These are phyloP conservation scores for Lipomyces spencermartinsiae DNA, from an alignment of 805 yeast genomes.

Conservation along the genomic window DNA sequence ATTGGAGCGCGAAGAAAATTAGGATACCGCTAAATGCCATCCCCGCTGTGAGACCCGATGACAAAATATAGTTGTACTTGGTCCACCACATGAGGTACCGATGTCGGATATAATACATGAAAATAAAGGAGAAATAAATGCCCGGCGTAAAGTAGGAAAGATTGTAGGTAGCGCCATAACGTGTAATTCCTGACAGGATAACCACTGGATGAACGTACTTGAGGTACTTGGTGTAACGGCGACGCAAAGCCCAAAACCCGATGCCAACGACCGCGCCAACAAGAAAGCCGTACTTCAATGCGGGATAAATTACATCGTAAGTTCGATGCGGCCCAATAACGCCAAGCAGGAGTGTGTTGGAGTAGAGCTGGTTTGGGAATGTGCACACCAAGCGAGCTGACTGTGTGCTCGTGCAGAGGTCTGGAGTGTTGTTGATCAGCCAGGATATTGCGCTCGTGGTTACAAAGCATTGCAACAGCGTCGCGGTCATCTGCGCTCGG, in stretches of 20 bases:
- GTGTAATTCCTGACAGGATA: slow-evolving; percentile 51
- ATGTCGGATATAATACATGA: slow-evolving; percentile 20
- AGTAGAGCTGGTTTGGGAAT: slow-evolving; percentile 54
- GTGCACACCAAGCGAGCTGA: slow-evolving; percentile 56
- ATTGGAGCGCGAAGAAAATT: slow-evolving; percentile 59
- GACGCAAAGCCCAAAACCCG: slow-evolving; percentile 49
- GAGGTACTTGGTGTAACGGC: slow-evolving; percentile 48
- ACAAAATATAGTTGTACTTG: slow-evolving; percentile 56
- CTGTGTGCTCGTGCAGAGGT: slow-evolving; percentile 54
- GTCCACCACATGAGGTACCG: slow-evolving; percentile 32
- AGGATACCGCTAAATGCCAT: slow-evolving; percentile 68
- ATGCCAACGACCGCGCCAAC: slow-evolving; percentile 59
- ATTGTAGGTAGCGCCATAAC: slow-evolving; percentile 25
- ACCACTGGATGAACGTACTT: slow-evolving; percentile 68
- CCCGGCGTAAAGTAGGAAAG: slow-evolving; percentile 29
- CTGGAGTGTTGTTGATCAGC: slow-evolving; percentile 40
- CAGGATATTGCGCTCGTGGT: slow-evolving; percentile 50
- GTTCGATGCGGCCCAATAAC: slow-evolving; percentile 66
- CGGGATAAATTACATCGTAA: slow-evolving; percentile 59
- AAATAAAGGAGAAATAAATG: slow-evolving; percentile 14
- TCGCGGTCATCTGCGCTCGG: slow-evolving; percentile 55
- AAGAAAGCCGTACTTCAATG: slow-evolving; percentile 63
- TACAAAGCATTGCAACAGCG: slow-evolving; percentile 54
- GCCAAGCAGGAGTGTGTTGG: slow-evolving; percentile 69
- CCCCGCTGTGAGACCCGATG: slow-evolving; percentile 71